Evolutionary conservation across 257 asterid species (phyloP).

Genomic region (Linaria vulgaris): DNA sequence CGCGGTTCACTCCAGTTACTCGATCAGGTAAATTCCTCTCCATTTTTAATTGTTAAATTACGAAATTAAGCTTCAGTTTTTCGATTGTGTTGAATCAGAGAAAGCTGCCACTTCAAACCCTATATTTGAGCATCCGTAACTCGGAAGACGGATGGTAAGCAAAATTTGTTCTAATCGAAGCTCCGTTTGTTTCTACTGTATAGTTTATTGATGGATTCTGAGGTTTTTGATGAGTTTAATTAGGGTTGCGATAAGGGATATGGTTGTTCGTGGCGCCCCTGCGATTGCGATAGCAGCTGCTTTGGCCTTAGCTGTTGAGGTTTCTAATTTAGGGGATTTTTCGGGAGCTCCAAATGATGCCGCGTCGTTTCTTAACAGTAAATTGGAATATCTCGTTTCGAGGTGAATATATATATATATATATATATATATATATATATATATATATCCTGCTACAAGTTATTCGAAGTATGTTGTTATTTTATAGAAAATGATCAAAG

Average conservation of each 20-base stretch:
- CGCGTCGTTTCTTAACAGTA: constrained; percentile 52
- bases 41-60: background rate
- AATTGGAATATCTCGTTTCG: constrained; percentile 82
- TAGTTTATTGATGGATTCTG: background rate
- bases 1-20: constrained; percentile 83
- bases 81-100: constrained; percentile 49
- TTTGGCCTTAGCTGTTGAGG: constrained; percentile 90
- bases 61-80: background rate
- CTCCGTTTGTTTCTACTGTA: background rate
- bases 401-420: too few species aligned
- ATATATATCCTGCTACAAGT: constrained; percentile 20
- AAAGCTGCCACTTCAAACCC: constrained; percentile 82
- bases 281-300: constrained; percentile 98
- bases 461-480: background rate
- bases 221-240: constrained; percentile 10
- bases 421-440: too few species aligned
- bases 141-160: constrained; percentile 79
- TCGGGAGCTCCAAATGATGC: constrained; percentile 68
- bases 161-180: background rate
- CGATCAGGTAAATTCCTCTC: constrained; percentile 58
- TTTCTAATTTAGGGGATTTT: constrained; percentile 48
- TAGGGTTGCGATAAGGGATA: constrained; percentile 87
- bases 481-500: constrained; percentile 10
- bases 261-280: constrained; percentile 99
- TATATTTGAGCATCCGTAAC: constrained; percentile 61